These are phyloP conservation scores for Ligustrum vulgare DNA, from an alignment of 257 asterid species.

Conservation along the genomic window DNA sequence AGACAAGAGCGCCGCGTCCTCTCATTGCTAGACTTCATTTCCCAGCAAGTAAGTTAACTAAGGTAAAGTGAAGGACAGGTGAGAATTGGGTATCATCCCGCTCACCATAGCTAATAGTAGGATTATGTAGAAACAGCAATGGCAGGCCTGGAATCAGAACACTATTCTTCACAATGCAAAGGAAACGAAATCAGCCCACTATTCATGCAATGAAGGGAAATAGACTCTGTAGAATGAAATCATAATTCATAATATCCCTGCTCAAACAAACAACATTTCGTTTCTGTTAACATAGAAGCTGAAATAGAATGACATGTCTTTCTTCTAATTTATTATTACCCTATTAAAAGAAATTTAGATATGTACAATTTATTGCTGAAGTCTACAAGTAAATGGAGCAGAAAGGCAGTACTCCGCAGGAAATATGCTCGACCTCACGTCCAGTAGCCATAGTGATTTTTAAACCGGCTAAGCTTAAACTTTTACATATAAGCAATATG, in stretches of 20 bases:
- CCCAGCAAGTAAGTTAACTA: constrained; percentile 33
- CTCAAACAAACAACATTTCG: constrained; percentile 5
- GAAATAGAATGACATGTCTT: constrained; percentile 16
- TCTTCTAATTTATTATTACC: constrained; percentile 20
- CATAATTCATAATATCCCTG: constrained; percentile 24
- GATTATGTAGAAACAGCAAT: constrained; percentile 12
- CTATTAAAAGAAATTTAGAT: background rate
- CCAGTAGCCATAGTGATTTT: background rate
- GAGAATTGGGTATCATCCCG: constrained; percentile 33
- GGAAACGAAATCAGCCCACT: constrained; percentile 22
- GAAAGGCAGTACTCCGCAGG: background rate
- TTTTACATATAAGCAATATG: background rate
- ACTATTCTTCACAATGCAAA: constrained; percentile 10
- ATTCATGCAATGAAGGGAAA: constrained; percentile 26
- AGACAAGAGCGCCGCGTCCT: constrained; percentile 37
- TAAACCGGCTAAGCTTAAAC: background rate
- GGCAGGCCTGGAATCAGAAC: background rate
- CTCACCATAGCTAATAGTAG: constrained; percentile 27
- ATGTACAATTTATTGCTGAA: background rate
- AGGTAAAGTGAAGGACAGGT: constrained; percentile 36
- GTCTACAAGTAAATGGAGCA: background rate
- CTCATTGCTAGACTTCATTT: constrained; percentile 37
- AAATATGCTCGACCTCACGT: background rate
- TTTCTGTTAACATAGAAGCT: constrained; percentile 12
- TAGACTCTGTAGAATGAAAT: constrained; percentile 24